Conservation (phyloP, 2,329 filamentous ascomycete species). For the Ophioceras dolichostomum region DNA sequence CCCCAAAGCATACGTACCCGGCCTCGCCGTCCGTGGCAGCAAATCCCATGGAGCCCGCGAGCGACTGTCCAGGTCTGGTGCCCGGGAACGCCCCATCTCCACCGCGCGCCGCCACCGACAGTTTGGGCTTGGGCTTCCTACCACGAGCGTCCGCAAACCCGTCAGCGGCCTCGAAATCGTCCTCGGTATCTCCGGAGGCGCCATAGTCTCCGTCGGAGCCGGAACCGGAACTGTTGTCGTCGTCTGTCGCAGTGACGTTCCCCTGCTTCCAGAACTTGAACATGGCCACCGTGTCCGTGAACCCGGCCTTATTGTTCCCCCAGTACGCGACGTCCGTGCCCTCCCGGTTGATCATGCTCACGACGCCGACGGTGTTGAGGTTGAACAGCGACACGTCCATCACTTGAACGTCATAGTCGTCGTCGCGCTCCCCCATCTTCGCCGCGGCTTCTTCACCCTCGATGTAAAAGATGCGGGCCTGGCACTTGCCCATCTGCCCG, state of each 20-base stretch:
- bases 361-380: conserved; percentile 2
- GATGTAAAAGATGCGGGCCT: conserved; percentile 26
- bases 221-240: not conserved
- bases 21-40: not conserved
- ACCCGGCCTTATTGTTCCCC: conserved; percentile 9
- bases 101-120: not conserved
- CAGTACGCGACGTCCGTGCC: conserved; percentile 7
- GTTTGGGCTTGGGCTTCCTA: not conserved
- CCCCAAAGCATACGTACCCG: not conserved
- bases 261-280: conserved; percentile 7
- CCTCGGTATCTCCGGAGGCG: not conserved
- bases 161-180: not conserved
- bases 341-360: conserved; percentile 9
- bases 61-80: not conserved
- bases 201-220: not conserved
- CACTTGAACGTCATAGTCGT: conserved; percentile 7
- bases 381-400: not conserved
- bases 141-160: too few relatives aligned
- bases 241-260: not conserved
- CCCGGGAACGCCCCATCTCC: not conserved
- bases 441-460: conserved; percentile 7
- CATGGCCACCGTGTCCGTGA: conserved; percentile 11
- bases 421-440: conserved; percentile 4
- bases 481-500: conserved; percentile 24
- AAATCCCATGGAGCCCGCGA: not conserved